Evolutionary conservation across 2,329 filamentous ascomycete genomes (phyloP), one percentile per base, ranked within the genome.

Genomic region (Hypoxylon sp.): DNA sequence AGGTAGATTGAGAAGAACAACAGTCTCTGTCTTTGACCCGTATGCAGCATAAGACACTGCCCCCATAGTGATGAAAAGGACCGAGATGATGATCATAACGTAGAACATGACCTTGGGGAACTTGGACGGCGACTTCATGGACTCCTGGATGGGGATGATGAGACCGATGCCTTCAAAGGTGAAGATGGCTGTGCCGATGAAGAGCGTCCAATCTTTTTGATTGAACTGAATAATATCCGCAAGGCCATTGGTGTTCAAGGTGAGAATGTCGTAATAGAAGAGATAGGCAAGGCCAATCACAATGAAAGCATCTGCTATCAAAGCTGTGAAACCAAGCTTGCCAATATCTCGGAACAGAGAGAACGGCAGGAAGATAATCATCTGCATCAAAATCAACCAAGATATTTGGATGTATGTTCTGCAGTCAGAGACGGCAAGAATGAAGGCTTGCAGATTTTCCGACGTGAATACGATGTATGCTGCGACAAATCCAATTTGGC

Each of bases 141-240:
- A 97, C 77, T 97, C 95, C 81, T 99, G 97, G 67, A 99, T 98
- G 0, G 97, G 96, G 70, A 99, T 98, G 80, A 99, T 97, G 54
- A 99, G 89, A 11, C 96, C 97, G 68, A 99, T 97, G 30, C 96
- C 96, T 79, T 99, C 96, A 77, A 98, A 99, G 0, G 96, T 98
- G 83, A 99, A 99, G 79, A 99, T 98, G 30, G 97, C 96, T 0
- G 97, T 99, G 69, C 96, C 97, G 75, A 99, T 99, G 80, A 99
- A 98, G 3, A 99, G 87, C 0, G 96, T 97, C 96, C 97, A 99
- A 79, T 94, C 91, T 68, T 92, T 89, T 44, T 91, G 82, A 83
- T 99, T 99, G 86, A 99, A 98, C 76, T 92, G 87, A 73, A 92
- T 88, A 76, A 98, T 95, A 78, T 99, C 96, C 4, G 94, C 87